A percentile compares a stretch with the other conserved stretches of the same genome.
Conservation (phyloP, 768 basidiomycete genomes). For the Russula foetens region DNA sequence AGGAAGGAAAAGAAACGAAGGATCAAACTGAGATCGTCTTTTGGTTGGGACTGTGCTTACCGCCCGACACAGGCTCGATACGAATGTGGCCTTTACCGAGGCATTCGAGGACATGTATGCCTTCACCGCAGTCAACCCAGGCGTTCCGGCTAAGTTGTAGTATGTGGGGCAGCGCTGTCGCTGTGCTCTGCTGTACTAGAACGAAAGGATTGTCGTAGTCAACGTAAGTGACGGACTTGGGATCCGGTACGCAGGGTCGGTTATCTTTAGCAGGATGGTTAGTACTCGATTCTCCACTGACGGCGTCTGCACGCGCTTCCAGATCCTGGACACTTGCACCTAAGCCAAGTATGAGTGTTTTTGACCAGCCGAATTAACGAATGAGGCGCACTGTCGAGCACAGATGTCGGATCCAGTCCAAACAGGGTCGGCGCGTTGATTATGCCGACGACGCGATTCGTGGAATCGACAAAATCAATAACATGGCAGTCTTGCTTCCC, state of each 20-base stretch:
- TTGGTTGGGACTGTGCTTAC: background rate
- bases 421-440: constrained; percentile 77
- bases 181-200: constrained; percentile 41
- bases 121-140: constrained; percentile 75
- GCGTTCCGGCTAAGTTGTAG: constrained; percentile 46
- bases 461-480: constrained; percentile 85
- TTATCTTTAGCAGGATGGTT: constrained; percentile 20
- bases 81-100: constrained; percentile 63
- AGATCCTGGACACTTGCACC: constrained; percentile 46
- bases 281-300: constrained; percentile 3
- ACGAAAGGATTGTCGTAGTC: constrained; percentile 74
- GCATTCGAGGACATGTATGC: constrained; percentile 66
- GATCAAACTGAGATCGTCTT: background rate
- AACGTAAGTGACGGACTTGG: constrained; percentile 58
- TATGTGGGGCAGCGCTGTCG: constrained; percentile 40
- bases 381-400: constrained; percentile 48
- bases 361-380: background rate
- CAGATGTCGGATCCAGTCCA: constrained; percentile 67
- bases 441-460: constrained; percentile 57
- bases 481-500: constrained; percentile 81
- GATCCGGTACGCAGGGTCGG: constrained; percentile 36
- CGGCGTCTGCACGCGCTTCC: constrained; percentile 32
- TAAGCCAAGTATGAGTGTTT: constrained; percentile 22
- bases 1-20: background rate
- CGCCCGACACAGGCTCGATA: constrained; percentile 36